phyloP scores from a whole-genome alignment of 192 early-diverging fungal species.

The Coemansia umbellata region DNA sequence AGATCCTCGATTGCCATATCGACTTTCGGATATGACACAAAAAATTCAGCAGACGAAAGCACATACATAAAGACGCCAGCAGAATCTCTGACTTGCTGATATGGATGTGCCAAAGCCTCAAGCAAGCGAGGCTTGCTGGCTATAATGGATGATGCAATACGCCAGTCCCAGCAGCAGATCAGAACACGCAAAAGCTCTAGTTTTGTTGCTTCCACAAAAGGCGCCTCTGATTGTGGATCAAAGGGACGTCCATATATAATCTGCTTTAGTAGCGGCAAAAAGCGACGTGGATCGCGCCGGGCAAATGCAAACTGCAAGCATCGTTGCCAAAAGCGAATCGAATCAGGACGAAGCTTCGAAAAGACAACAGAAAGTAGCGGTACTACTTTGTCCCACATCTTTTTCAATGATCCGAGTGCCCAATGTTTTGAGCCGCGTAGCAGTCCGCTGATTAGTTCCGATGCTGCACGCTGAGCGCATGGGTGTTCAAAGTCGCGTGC shows the following conservation, averaged over 20 bases:
- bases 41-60: constrained; percentile 57
- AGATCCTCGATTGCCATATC: constrained; percentile 36
- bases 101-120: constrained; percentile 68
- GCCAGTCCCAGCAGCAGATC: constrained; percentile 68
- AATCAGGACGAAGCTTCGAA: constrained; percentile 67
- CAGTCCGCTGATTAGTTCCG: constrained; percentile 76
- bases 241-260: constrained; percentile 59
- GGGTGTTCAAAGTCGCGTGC: constrained; percentile 60
- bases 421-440: constrained; percentile 90
- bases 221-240: constrained; percentile 74
- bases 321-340: constrained; percentile 70
- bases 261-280: constrained; percentile 67
- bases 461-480: constrained; percentile 73
- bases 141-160: constrained; percentile 50
- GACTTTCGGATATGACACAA: constrained; percentile 56
- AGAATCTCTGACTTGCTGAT: constrained; percentile 84
- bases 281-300: constrained; percentile 76
- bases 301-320: constrained; percentile 59
- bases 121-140: constrained; percentile 29
- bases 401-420: constrained; percentile 41
- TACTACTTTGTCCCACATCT: constrained; percentile 69
- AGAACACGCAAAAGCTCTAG: constrained; percentile 63
- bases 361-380: constrained; percentile 63
- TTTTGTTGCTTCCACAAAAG: constrained; percentile 82
- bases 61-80: constrained; percentile 71